phyloP scores from a whole-genome alignment of 1,284 basidiomycete genomes.

The Paramarasmius palmivorus region DNA sequence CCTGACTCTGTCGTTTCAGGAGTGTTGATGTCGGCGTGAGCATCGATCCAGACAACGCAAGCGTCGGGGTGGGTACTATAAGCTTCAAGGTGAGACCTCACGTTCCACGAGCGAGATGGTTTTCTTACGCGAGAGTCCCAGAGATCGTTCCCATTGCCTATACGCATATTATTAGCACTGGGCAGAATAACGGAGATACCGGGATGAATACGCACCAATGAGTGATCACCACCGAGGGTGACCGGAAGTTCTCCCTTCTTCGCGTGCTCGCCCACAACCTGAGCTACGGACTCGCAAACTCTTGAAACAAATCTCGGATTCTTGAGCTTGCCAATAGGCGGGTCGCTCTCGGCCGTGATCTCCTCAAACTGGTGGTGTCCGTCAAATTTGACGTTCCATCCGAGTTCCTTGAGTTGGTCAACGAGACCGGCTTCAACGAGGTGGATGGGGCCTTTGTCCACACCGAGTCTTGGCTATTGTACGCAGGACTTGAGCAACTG shows the following conservation, averaged over 20 bases:
- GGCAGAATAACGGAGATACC: slow-evolving; percentile 7
- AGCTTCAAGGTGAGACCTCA: not conserved
- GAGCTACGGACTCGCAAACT: slow-evolving; percentile 84
- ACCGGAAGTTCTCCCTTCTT: slow-evolving; percentile 82
- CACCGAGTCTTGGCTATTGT: slow-evolving; percentile 69
- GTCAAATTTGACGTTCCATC: slow-evolving; percentile 89
- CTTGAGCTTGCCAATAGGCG: slow-evolving; percentile 86
- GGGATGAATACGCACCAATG: slow-evolving; percentile 58
- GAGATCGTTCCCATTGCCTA: slow-evolving; percentile 92
- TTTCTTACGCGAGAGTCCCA: slow-evolving; percentile 70
- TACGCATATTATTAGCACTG: slow-evolving; percentile 1
- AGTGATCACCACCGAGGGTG: slow-evolving; percentile 97
- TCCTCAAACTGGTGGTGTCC: slow-evolving; percentile 89
- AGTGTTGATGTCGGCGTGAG: slow-evolving; percentile 96
- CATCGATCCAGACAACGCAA: slow-evolving; percentile 93
- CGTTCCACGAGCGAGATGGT: not conserved
- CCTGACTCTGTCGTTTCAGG: slow-evolving; percentile 82
- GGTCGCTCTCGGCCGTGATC: slow-evolving; percentile 66
- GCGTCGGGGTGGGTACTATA: slow-evolving; percentile 68
- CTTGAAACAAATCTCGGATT: slow-evolving; percentile 84
- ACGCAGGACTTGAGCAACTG: slow-evolving; percentile 1
- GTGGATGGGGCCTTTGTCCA: slow-evolving; percentile 89
- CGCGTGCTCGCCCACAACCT: slow-evolving; percentile 74
- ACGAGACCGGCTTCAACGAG: slow-evolving; percentile 85
- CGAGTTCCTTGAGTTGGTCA: slow-evolving; percentile 75